Evolutionary conservation across 2,329 filamentous ascomycete genomes (phyloP).

Genomic region (Pseudocercospora pini-densiflorae): DNA sequence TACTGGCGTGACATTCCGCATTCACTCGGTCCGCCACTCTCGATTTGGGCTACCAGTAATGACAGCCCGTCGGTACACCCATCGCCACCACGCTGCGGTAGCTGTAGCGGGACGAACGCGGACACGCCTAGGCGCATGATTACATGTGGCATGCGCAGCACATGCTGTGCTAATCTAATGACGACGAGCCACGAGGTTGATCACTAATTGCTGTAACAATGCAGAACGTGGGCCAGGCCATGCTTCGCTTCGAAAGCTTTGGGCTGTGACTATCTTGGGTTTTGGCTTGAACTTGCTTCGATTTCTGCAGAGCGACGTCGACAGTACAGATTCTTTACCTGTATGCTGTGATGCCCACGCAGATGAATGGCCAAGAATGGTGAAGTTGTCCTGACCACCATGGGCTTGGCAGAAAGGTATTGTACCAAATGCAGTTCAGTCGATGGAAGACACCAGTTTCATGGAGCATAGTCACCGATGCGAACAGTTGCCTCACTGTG

Average conservation of each 20-base stretch:
- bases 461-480: not conserved
- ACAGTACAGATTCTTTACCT: not conserved
- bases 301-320: not conserved
- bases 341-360: not conserved
- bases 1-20: not conserved
- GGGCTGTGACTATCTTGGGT: not conserved
- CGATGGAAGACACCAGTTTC: too few relatives aligned
- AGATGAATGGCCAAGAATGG: not conserved
- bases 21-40: not conserved
- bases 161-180: not conserved
- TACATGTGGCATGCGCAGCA: not conserved
- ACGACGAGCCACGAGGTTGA: not conserved
- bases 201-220: not conserved
- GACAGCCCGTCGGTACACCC: not conserved
- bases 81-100: not conserved
- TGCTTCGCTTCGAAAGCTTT: not conserved
- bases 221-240: not conserved
- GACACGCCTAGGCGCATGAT: not conserved
- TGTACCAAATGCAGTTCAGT: not conserved
- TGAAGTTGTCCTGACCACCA: too few relatives aligned
- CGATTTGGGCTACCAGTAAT: not conserved
- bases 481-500: not conserved
- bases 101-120: not conserved
- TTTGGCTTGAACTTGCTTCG: not conserved
- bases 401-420: too few relatives aligned